Base-by-base conservation (phyloP, 805 yeast species). In the Candida endomychidarum region DNA sequence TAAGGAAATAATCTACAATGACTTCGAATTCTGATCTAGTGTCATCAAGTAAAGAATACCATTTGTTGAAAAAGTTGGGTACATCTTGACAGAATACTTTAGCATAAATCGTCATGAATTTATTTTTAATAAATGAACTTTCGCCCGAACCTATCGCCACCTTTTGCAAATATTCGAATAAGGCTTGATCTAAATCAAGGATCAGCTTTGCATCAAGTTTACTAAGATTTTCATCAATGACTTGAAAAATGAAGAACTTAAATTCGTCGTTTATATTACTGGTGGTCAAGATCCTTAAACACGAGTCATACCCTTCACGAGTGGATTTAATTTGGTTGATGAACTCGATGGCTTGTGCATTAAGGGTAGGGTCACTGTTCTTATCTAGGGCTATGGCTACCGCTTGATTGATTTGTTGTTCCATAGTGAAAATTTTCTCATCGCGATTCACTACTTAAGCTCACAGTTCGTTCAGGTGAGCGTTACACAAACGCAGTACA, bases 321-420 rank as follows among this genome's bases (percentile, higher is more conserved):
- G 82, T 70, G 24, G 72, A 51, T 50, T 79, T 79, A 51, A 79
- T 60, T 44, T 74, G 75, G 44, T 70, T 69, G 47, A 78, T 73
- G 55, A 75, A 78, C 17, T 70, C 70, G 40, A 73, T 61, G 11
- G 83, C 79, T 50, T 72, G 70, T 46, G 74, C 78, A 54, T 81
- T 81, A 36, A 87, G 65, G 28, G 56, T 67, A 11, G 72, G 65
- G 57, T 84, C 87, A 8, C 82, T 75, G 18, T 81, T 70, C 21
- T 86, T 83, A 58, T 80, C 79, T 39, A 85, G 75, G 6, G 96
- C 96, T 47, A 88, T 79, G 47, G 78, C 81, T 34, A 90, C 93
- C 29, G 96, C 96, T 65, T 87, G 93, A 60, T 78, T 87, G 53
- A 90, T 83, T 69, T 89, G 95, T 48, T 69, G 66, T 45, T 70